Conservation (phyloP, 768 basidiomycete genomes). For the Megacollybia marginata region DNA sequence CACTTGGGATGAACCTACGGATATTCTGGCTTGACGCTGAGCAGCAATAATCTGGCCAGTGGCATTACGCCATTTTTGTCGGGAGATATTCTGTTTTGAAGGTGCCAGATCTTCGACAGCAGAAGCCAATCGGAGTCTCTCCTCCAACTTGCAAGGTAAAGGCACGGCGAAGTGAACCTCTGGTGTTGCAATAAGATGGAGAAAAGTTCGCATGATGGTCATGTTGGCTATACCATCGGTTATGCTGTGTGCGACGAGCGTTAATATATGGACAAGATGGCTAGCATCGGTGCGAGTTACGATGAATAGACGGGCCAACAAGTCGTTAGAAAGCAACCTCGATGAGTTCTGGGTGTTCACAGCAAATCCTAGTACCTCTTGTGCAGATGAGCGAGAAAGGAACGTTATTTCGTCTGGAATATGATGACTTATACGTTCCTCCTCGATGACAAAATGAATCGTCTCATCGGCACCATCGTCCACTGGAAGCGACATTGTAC, state of each 20-base stretch:
- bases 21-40: conserved; percentile 23
- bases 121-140: conserved; percentile 33
- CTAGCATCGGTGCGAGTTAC: conserved; percentile 29
- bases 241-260: conserved; percentile 40
- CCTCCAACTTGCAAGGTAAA: conserved; percentile 16
- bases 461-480: conserved; percentile 15
- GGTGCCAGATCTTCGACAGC: conserved; percentile 32
- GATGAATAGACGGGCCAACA: conserved; percentile 35
- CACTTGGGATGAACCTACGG: conserved; percentile 19
- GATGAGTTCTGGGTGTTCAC: conserved; percentile 21
- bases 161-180: conserved; percentile 1
- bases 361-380: conserved; percentile 24
- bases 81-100: conserved; percentile 23
- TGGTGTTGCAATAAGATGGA: conserved; percentile 27
- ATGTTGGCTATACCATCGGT: conserved; percentile 40
- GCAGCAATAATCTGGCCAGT: conserved; percentile 29
- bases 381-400: conserved; percentile 20
- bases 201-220: conserved; percentile 34
- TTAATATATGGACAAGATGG: conserved; percentile 31
- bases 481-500: conserved; percentile 16
- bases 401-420: conserved; percentile 32
- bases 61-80: conserved; percentile 38
- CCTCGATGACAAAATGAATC: conserved; percentile 35
- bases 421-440: conserved; percentile 23
- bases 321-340: conserved; percentile 31